Evolutionary conservation across 1,284 basidiomycete species (phyloP), one percentile per base, ranked within the genome.

Genomic region (Coniferiporia sulphurascens): DNA sequence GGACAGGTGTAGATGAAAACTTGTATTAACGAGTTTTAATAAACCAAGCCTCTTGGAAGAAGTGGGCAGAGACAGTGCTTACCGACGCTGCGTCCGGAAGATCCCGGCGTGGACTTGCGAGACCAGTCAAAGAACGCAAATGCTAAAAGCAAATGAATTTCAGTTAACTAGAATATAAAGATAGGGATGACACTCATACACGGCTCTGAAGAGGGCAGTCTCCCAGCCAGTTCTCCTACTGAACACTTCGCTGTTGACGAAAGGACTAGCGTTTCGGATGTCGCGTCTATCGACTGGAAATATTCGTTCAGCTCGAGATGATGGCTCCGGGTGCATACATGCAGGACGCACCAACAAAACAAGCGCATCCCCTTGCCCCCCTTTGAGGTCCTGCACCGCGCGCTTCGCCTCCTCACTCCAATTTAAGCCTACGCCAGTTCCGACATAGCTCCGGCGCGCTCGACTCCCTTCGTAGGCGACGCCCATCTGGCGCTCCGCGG

Each of bases 1-100:
- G 93, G 93, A 70, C 93, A 95, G 38, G 88, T 89, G 73, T 96
- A 96, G 61, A 95, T 89, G 72, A 93, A 93, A 44, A 91, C 86
- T 91, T 63, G 2, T 56, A 9, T 21, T 32, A 4, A 3, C 5
- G 27, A 27, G 5, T 43, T 50, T 36, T 15, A 5, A 50, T 59
- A 52, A 63, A 58, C 66, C 52, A 64, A 55, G 51, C 62, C 35
- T 22, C 34, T 63, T 44, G 43, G n/a, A 44, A 38, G 38, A 36
- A 6, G 46, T 55, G 12, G 34, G n/a, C n/a, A n/a, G 34, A 44
- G 43, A 19, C 3, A 44, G 10, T 3, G 71, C 81, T 63, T 59
- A 88, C 86, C 71, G 58, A 89, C 79, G 62, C 87, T 79, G 38
- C 83, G 79, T 46, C 73, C 74, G 35, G 76, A 66, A 10, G 76